Evolutionary conservation across 2,329 filamentous ascomycete species (phyloP).

Genomic region (Cladophialophora yegresii): DNA sequence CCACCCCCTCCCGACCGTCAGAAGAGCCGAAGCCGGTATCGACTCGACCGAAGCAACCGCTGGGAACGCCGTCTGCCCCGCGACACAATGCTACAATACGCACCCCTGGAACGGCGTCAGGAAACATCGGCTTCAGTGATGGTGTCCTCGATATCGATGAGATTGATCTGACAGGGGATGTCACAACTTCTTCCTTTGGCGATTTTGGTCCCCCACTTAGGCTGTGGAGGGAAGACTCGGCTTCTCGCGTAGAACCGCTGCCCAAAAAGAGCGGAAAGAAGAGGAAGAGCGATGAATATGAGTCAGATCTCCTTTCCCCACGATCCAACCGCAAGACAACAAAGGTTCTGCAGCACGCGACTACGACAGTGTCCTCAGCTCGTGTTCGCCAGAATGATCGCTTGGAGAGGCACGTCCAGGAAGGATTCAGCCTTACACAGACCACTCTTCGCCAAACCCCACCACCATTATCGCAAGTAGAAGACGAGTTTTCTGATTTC

Average conservation of each 20-base stretch:
- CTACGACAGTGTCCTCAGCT: constrained; percentile 3
- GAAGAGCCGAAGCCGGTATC: constrained; percentile 16
- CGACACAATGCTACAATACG: constrained; percentile 16
- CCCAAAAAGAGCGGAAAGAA: constrained; percentile 48
- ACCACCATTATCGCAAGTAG: neutral
- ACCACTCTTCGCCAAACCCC: neutral
- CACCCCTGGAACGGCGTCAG: constrained; percentile 20
- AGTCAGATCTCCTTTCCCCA: constrained; percentile 26
- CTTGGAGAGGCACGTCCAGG: neutral
- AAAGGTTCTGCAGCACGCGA: constrained; percentile 14
- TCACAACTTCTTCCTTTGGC: constrained; percentile 45
- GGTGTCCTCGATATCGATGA: constrained; percentile 46
- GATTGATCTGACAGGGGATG: constrained; percentile 43
- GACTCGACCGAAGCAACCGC: constrained; percentile 14
- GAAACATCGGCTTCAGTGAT: constrained; percentile 27
- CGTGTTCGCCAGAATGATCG: constrained; percentile 10
- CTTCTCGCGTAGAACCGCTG: constrained; percentile 42
- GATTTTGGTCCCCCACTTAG: constrained; percentile 46
- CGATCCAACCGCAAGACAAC: constrained; percentile 15
- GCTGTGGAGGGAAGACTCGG: constrained; percentile 50
- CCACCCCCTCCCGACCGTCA: constrained; percentile 27
- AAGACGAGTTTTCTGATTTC: constrained; percentile 4
- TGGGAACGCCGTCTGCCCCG: constrained; percentile 34
- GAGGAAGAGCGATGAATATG: constrained; percentile 53
- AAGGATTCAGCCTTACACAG: constrained; percentile 6